A percentile compares a stretch with the other conserved stretches of the same genome.
phyloP scores from a whole-genome alignment of 306 rosid genomes.

The Rosa multiflora region DNA sequence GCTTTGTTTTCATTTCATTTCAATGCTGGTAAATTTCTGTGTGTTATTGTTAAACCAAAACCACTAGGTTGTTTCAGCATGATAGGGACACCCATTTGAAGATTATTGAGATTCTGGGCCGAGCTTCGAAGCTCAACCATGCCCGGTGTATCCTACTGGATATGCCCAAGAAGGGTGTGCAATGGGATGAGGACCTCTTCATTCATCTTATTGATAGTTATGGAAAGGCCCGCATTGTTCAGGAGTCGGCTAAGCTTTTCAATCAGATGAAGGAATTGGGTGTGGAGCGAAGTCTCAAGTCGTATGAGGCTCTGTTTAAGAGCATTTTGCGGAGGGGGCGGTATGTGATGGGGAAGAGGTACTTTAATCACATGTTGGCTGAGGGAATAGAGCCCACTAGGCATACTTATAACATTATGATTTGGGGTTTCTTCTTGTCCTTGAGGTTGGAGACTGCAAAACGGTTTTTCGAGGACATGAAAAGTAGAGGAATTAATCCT shows the following conservation, averaged over 20 bases:
- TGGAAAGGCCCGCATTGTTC: slow-evolving; percentile 81
- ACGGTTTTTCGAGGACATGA: slow-evolving; percentile 82
- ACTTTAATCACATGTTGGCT: slow-evolving; percentile 71
- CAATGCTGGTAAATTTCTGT: background rate
- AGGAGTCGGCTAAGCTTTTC: slow-evolving; percentile 81
- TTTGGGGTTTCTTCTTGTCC: slow-evolving; percentile 91
- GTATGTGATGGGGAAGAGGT: slow-evolving; percentile 89
- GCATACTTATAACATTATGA: slow-evolving; percentile 68
- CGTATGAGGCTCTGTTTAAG: slow-evolving; percentile 75
- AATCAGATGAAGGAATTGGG: slow-evolving; percentile 73
- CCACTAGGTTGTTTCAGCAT: slow-evolving; percentile 41
- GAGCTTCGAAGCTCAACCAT: slow-evolving; percentile 74
- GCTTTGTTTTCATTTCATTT: background rate
- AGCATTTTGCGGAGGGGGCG: slow-evolving; percentile 70
- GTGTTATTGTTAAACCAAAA: background rate
- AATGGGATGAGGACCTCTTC: slow-evolving; percentile 66
- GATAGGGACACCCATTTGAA: slow-evolving; percentile 73
- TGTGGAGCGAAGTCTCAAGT: slow-evolving; percentile 50
- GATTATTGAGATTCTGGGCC: slow-evolving; percentile 71
- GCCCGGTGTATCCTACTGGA: slow-evolving; percentile 78
- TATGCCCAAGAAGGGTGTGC: slow-evolving; percentile 46
- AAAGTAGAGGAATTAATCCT: slow-evolving; percentile 49
- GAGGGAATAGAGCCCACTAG: slow-evolving; percentile 83
- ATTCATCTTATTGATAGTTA: slow-evolving; percentile 67
- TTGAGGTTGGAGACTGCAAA: slow-evolving; percentile 75